Evolutionary conservation across 2,329 filamentous ascomycete genomes (phyloP).

Genomic region (Nothophaeocryptopus gaeumannii): DNA sequence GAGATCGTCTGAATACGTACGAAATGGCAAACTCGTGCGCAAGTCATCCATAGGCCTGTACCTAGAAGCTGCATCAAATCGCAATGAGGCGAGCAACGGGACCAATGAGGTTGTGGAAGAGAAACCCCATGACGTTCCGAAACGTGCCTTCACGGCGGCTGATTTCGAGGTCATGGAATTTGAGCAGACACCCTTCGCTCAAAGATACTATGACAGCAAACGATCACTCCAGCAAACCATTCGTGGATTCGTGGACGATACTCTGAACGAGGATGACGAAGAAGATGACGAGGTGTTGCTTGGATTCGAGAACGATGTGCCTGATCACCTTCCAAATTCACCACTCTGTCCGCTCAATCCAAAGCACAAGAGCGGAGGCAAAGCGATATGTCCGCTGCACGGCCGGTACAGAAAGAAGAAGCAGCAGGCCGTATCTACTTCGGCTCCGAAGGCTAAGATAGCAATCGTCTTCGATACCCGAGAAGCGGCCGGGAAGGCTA

Average conservation of each 20-base stretch:
- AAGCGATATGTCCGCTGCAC: constrained; percentile 41
- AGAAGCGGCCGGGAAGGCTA: neutral
- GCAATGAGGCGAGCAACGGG: too few species aligned
- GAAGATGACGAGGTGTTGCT: constrained; percentile 23
- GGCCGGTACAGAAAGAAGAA: constrained; percentile 28
- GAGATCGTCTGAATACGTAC: constrained; percentile 10
- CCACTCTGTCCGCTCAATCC: constrained; percentile 43
- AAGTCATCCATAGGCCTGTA: neutral
- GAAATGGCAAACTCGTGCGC: constrained; percentile 7
- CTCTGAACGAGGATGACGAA: constrained; percentile 24
- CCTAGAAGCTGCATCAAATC: too few species aligned
- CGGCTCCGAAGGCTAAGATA: constrained; percentile 5
- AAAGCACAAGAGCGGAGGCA: constrained; percentile 37
- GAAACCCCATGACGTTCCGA: too few species aligned
- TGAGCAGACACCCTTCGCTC: constrained; percentile 31
- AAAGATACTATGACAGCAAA: constrained; percentile 31
- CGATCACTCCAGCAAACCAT: constrained; percentile 27
- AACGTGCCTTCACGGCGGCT: constrained; percentile 2
- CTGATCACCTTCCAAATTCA: constrained; percentile 44
- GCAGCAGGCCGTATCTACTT: neutral
- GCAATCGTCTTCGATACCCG: constrained; percentile 18
- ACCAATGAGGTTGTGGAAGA: too few species aligned
- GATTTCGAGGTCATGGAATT: constrained; percentile 31
- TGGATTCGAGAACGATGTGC: constrained; percentile 38
- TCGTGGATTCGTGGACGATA: constrained; percentile 26